phyloP scores from a whole-genome alignment of 163 green algal genomes.

The Volvox carteri region DNA sequence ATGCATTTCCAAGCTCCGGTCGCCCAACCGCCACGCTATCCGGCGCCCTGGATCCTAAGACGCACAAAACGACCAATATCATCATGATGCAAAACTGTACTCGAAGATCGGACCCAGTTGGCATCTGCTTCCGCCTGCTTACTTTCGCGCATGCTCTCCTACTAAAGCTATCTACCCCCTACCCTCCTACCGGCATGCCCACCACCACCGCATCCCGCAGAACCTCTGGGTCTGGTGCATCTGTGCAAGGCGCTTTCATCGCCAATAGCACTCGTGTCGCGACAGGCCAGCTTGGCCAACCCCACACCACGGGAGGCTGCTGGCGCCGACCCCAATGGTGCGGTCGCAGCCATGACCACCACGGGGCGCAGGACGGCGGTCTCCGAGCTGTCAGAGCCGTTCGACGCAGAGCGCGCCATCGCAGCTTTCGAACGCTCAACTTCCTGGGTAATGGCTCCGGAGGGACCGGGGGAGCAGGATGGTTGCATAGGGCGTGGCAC shows the following conservation, averaged over 20 bases:
- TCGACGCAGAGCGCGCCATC: not conserved
- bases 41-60: too few species aligned
- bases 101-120: not conserved
- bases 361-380: not conserved
- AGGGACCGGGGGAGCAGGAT: not conserved
- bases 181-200: too few species aligned
- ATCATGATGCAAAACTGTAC: not conserved
- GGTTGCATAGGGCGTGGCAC: not conserved
- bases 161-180: too few species aligned
- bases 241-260: slow-evolving; percentile 18
- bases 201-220: too few species aligned
- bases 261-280: not conserved
- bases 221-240: not conserved
- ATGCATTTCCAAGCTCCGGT: too few species aligned
- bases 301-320: not conserved
- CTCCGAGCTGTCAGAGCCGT: not conserved
- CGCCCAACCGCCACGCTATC: too few species aligned
- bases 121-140: not conserved
- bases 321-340: too few species aligned
- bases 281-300: not conserved
- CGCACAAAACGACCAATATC: too few species aligned
- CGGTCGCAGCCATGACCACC: not conserved
- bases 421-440: not conserved
- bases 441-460: not conserved
- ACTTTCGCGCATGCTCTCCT: too few species aligned